Percentiles rank a stretch among this genome's conserved stretches.
These are phyloP conservation scores for Leptodermis oblonga DNA, from an alignment of 257 asterid genomes.

Conservation along the genomic window DNA sequence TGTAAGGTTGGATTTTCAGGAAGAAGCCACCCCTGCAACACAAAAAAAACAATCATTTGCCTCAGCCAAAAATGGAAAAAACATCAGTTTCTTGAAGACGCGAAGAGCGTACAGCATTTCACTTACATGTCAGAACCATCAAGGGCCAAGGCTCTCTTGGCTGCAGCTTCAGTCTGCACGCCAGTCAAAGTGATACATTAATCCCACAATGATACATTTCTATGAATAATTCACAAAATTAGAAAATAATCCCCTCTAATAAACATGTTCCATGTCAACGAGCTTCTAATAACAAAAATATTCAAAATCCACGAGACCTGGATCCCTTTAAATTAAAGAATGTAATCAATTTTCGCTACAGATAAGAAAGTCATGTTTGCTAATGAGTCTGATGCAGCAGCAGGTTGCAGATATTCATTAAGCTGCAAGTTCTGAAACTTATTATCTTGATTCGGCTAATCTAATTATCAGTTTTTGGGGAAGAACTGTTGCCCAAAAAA, in stretches of 20 bases:
- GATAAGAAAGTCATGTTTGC: not conserved
- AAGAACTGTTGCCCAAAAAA: not conserved
- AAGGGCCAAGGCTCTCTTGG: constrained; percentile 82
- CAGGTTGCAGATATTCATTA: not conserved
- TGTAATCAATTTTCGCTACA: not conserved
- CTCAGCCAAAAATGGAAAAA: not conserved
- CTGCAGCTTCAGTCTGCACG: constrained; percentile 88
- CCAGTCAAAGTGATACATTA: constrained; percentile 14
- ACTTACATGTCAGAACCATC: constrained; percentile 95
- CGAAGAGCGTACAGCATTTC: constrained; percentile 3
- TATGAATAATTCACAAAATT: not conserved
- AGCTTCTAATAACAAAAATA: not conserved
- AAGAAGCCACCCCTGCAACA: constrained; percentile 75
- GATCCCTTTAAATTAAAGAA: not conserved
- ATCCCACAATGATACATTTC: not conserved
- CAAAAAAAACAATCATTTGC: not conserved
- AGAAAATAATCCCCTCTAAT: not conserved
- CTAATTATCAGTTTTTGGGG: not conserved
- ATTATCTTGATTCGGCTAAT: not conserved
- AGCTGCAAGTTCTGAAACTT: not conserved
- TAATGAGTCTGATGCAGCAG: not conserved
- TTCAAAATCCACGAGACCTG: not conserved
- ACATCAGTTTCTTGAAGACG: not conserved
- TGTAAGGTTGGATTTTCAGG: constrained; percentile 77
- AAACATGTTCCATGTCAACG: not conserved